Conservation (phyloP, 1,284 basidiomycete genomes). For the Cystobasidium slooffiae region DNA sequence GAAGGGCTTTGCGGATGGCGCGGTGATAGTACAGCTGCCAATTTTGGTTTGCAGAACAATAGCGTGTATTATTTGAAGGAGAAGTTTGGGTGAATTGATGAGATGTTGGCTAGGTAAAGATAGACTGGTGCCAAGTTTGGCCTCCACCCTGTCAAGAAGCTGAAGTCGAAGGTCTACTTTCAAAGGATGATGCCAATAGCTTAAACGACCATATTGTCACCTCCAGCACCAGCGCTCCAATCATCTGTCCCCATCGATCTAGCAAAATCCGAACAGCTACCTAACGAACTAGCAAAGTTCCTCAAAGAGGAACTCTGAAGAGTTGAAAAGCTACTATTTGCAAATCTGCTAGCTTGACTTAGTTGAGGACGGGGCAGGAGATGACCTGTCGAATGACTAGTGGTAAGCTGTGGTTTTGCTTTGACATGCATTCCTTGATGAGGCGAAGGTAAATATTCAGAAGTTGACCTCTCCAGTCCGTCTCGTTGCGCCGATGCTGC, state of each 20-base stretch:
- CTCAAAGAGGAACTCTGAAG: neutral
- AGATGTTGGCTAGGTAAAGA: too few relatives aligned
- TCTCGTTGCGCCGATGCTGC: neutral
- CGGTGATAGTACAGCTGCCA: too few relatives aligned
- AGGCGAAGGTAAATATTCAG: conserved; percentile 6
- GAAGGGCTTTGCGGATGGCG: too few relatives aligned
- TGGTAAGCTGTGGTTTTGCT: neutral
- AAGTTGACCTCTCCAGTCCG: neutral
- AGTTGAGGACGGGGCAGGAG: neutral
- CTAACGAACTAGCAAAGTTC: neutral
- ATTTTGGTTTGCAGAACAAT: too few relatives aligned
- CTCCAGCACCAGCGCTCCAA: neutral
- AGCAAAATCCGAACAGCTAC: neutral
- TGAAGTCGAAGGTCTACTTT: too few relatives aligned
- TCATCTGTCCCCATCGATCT: neutral
- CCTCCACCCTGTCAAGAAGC: too few relatives aligned
- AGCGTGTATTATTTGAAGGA: too few relatives aligned
- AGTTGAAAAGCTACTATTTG: neutral
- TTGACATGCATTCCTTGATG: neutral
- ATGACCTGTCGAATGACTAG: neutral
- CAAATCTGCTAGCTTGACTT: neutral
- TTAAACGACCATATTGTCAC: conserved; percentile 7
- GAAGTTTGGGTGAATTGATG: too few relatives aligned
- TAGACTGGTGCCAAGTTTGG: too few relatives aligned
- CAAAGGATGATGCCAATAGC: too few relatives aligned